These are phyloP conservation scores for Tulasnella sp. DNA, from an alignment of 768 basidiomycete species.

Conservation along the genomic window DNA sequence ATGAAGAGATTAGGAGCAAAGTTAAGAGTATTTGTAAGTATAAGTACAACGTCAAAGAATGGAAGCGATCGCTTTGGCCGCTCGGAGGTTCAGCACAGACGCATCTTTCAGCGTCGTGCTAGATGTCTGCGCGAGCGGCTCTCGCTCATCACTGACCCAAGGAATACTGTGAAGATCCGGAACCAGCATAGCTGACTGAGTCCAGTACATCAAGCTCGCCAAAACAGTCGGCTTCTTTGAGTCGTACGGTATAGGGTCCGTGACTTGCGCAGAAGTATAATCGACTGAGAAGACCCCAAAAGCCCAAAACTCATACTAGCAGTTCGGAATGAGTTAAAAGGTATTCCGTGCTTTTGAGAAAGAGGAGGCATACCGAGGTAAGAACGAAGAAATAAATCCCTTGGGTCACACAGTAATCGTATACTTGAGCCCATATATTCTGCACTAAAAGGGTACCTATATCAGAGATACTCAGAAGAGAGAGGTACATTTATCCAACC, in stretches of 20 bases:
- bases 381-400: neutral
- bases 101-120: neutral
- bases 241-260: neutral
- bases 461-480: neutral
- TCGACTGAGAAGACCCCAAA: neutral
- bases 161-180: neutral
- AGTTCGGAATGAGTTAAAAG: neutral
- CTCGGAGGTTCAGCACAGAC: neutral
- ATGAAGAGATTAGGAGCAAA: neutral
- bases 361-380: neutral
- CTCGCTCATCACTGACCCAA: neutral
- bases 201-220: neutral
- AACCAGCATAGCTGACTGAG: neutral
- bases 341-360: neutral
- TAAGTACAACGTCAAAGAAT: neutral
- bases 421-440: neutral
- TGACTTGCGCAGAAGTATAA: neutral
- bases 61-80: neutral
- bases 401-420: neutral
- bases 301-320: neutral
- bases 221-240: neutral
- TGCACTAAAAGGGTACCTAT: neutral
- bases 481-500: neutral
- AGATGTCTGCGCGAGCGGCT: neutral
- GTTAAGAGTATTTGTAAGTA: neutral